Base-by-base conservation (phyloP, 2,329 filamentous ascomycete species). In the Penicillium corylophilum region DNA sequence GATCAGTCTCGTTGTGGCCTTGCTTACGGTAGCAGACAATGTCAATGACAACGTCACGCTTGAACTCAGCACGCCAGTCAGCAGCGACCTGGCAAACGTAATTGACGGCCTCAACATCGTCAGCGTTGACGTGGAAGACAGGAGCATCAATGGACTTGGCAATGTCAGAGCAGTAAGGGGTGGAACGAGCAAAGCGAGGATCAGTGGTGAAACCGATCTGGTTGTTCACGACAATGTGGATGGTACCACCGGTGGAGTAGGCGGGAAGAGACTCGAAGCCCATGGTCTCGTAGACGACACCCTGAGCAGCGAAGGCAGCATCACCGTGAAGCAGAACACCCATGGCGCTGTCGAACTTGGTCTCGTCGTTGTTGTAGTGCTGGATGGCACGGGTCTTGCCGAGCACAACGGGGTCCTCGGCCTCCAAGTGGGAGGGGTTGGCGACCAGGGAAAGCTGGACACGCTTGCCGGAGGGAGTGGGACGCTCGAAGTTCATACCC, bases 121-220 rank as follows among this genome's bases (percentile, higher is more conserved):
- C 94, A 61, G 90, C 94, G 69, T 99, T 99, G 71, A 99, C 94
- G 78, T 99, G 94, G 85, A 99, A 99, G 52, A 99, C 90, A 41
- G 94, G 94, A 2, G 94, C 94, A 65, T 99, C 94, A 63, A 99
- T 96, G 46, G 94, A 90, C 81, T 99, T 99, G 76, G 94, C 94
- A 67, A 99, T 96, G 73, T 99, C 94, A 39, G 94, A 97, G 79
- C 94, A 99, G 84, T 99, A 99, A 40, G 94, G 89, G 44, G 94
- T 99, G 18, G 94, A 99, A 65, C 94, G 91, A 64, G 94, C 88
- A 75, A 96, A 99, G 69, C 94, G 90, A 62, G 94, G 94, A 71
- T 99, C 94, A 20, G 94, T 99, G 48, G 94, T 99, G 82, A 99
- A 99, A 74, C 94, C 94, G 73, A 99, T 99, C 82, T 99, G 94